These are phyloP conservation scores for Tremella mesenterica DNA, from an alignment of 768 basidiomycete genomes.

Conservation along the genomic window DNA sequence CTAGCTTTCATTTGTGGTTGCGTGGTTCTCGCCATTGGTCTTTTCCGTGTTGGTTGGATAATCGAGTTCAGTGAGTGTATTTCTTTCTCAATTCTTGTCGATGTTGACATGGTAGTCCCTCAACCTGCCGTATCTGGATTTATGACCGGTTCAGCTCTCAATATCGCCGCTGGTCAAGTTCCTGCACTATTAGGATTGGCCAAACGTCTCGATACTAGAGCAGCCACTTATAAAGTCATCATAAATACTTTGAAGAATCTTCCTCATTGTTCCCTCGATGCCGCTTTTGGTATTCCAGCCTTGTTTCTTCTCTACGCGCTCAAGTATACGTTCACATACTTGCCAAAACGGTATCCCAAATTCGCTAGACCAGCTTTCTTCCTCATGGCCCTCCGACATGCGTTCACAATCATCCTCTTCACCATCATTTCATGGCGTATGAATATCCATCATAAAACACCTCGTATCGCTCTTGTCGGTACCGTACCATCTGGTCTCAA, in stretches of 20 bases:
- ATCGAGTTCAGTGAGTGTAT: conserved; percentile 64
- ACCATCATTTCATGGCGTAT: conserved; percentile 83
- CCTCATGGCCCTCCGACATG: conserved; percentile 46
- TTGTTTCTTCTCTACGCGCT: conserved; percentile 49
- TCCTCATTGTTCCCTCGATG: conserved; percentile 54
- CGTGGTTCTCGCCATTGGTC: conserved; percentile 79
- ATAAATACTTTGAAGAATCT: conserved; percentile 87
- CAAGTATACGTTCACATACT: conserved; percentile 39
- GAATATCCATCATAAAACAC: conserved; percentile 55
- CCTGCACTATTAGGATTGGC: conserved; percentile 81
- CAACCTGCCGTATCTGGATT: conserved; percentile 50
- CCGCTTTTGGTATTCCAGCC: conserved; percentile 78
- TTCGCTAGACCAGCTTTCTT: conserved; percentile 58
- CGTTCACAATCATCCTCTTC: conserved; percentile 57
- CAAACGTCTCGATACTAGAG: conserved; percentile 72
- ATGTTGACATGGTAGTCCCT: conserved; percentile 59
- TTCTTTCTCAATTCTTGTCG: conserved; percentile 54
- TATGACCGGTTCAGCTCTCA: conserved; percentile 98
- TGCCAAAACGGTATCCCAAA: conserved; percentile 28
- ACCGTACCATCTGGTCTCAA: conserved; percentile 69
- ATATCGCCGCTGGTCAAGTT: conserved; percentile 76
- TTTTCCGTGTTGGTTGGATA: conserved; percentile 84
- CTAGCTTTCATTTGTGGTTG: conserved; percentile 82
- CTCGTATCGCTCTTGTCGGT: conserved; percentile 72
- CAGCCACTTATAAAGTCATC: conserved; percentile 72